Percentiles rank a stretch among this genome's conserved stretches.
Conservation (phyloP, 2,329 filamentous ascomycete species). For the Trichoderma guizhouense region DNA sequence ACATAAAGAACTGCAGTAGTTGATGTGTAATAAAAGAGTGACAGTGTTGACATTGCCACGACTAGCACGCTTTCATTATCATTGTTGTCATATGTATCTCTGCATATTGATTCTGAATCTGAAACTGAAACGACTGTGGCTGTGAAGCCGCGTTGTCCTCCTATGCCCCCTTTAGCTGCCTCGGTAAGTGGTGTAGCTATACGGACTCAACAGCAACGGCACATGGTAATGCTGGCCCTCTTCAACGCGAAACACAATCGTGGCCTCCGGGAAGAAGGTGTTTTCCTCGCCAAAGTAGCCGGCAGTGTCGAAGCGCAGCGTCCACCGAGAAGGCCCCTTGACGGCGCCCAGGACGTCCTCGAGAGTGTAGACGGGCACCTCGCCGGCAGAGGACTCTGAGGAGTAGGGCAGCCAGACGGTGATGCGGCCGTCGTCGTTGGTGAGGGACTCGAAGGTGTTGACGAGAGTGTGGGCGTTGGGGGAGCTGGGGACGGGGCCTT, state of each 20-base stretch:
- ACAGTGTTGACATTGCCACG: neutral
- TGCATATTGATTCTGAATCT: neutral
- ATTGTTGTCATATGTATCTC: neutral
- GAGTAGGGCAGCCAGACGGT: slow-evolving; percentile 63
- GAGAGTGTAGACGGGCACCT: slow-evolving; percentile 57
- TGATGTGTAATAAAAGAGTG: neutral
- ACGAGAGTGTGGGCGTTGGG: slow-evolving; percentile 30
- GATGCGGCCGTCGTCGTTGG: slow-evolving; percentile 74
- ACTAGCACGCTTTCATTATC: neutral
- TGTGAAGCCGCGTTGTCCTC: neutral
- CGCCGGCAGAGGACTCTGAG: slow-evolving; percentile 47
- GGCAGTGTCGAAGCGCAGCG: slow-evolving; percentile 68
- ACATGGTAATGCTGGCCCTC: slow-evolving; percentile 73
- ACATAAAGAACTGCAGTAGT: neutral
- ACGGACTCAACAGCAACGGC: slow-evolving; percentile 71
- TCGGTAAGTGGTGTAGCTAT: slow-evolving; percentile 78
- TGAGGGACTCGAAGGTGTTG: slow-evolving; percentile 61
- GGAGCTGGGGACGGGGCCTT: slow-evolving; percentile 35
- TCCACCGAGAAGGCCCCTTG: slow-evolving; percentile 55
- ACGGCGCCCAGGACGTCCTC: slow-evolving; percentile 51
- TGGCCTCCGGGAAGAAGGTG: slow-evolving; percentile 60
- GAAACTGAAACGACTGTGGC: neutral
- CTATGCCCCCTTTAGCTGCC: slow-evolving; percentile 54
- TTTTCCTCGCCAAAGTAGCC: slow-evolving; percentile 64
- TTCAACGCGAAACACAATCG: slow-evolving; percentile 51